Conservation (phyloP, 495 filamentous ascomycete genomes). For the Melanomma pulvis-pyrius region DNA sequence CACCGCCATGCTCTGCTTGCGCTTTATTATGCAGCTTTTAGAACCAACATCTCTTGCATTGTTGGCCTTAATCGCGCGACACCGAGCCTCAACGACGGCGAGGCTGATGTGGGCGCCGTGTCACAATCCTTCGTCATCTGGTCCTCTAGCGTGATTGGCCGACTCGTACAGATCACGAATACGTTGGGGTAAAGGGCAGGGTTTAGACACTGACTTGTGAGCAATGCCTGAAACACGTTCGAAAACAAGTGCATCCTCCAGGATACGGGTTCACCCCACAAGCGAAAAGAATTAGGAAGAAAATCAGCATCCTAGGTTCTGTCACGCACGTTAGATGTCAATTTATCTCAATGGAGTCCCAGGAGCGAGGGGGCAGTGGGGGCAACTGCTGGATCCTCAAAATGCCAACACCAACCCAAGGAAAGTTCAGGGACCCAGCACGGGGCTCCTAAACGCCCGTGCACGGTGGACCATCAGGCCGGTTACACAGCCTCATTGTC, state of each 20-base stretch:
- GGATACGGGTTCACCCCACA: neutral
- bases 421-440: neutral
- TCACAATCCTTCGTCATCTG: neutral
- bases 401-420: neutral
- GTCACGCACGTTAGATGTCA: neutral
- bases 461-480: neutral
- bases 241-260: slow-evolving; percentile 3
- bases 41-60: neutral
- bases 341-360: no score
- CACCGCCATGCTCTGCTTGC: neutral
- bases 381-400: neutral
- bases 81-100: neutral
- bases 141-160: neutral
- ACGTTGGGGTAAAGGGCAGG: no score
- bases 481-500: neutral
- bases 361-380: neutral
- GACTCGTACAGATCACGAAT: neutral
- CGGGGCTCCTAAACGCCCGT: neutral
- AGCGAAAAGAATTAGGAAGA: neutral
- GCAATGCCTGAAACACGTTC: neutral
- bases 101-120: neutral
- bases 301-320: neutral
- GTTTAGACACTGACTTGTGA: neutral
- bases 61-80: neutral
- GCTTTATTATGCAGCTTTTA: neutral